Base-by-base conservation (phyloP, 805 yeast species). In the baker's yeast (Saccharomyces cerevisiae) region DNA sequence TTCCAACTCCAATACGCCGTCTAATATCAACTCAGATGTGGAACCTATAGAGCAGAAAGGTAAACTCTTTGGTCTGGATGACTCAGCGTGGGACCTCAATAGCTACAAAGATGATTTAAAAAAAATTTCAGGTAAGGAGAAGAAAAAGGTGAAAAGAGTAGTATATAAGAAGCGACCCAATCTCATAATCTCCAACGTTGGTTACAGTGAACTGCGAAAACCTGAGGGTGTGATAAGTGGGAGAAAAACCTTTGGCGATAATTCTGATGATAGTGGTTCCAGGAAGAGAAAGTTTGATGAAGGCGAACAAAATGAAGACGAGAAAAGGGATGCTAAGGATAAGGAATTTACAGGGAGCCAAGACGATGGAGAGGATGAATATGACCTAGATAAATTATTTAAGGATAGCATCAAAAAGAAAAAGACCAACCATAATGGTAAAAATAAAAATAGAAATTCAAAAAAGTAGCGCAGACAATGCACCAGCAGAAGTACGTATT, bases 281-380 rank as follows among this genome's bases (percentile, higher is more conserved):
- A 28, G 21, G 77, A 71, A 67, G 54, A 67, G 64, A 47, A 43
- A 62, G 52, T 64, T 41, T 22, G 50, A 51, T 4, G 46, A 32
- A 17, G 36, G 11, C 11, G 24, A 48, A 6, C 30, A 46, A 9
- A 41, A 48, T 11, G 54, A 50, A 27, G 57, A 76, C 36, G 80
- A 78, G 24, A 76, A 71, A 41, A 65, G 66, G n/a, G 68, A 62
- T 26, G 70, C 65, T 26, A 66, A 65, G 55, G 61, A 64, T 53
- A 65, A 67, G 29, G 63, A 73, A 41, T 66, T 68, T n/a, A 74
- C 71, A 43, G 71, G 70, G 47, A 88, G 83, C 48, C 55, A 51
- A 14, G 63, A 54, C 11, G 51, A 36, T 8, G 52, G 56, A 8
- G 57, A 57, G 1, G 61, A 59, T 41, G 62, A 59, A 46, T 63